phyloP scores from a whole-genome alignment of 73 alveolate species.

The Paramecium primaurelia region DNA sequence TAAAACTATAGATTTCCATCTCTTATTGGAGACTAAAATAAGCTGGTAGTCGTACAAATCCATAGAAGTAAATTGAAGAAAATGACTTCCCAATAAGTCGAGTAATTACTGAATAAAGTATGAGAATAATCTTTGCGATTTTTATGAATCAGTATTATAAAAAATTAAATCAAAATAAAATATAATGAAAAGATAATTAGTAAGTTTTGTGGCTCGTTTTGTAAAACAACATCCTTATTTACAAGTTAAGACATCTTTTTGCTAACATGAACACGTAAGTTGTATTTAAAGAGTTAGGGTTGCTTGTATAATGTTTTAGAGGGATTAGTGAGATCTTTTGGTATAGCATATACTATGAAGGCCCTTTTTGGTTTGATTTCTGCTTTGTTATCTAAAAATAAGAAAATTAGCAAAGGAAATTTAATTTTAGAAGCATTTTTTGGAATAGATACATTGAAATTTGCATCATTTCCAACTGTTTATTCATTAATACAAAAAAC shows the following conservation, averaged over 20 bases:
- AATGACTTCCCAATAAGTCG: background rate
- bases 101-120: background rate
- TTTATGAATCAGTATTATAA: background rate
- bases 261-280: background rate
- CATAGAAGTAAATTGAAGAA: background rate
- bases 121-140: background rate
- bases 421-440: background rate
- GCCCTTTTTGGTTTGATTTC: slow-evolving; percentile 25
- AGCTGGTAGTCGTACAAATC: background rate
- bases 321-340: slow-evolving; percentile 24
- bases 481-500: background rate
- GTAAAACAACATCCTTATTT: background rate
- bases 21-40: background rate
- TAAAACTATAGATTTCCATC: background rate
- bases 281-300: background rate
- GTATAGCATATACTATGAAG: slow-evolving; percentile 9
- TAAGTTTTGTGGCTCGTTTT: background rate
- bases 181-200: background rate
- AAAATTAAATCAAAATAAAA: background rate
- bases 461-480: slow-evolving; percentile 12
- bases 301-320: background rate
- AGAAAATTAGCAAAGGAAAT: background rate
- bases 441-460: background rate
- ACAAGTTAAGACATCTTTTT: background rate
- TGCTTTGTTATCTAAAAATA: background rate